Percentiles rank a stretch among this genome's conserved stretches.
Evolutionary conservation across 164 flowering plant genomes (phyloP).

Genomic region (Vitis riparia): DNA sequence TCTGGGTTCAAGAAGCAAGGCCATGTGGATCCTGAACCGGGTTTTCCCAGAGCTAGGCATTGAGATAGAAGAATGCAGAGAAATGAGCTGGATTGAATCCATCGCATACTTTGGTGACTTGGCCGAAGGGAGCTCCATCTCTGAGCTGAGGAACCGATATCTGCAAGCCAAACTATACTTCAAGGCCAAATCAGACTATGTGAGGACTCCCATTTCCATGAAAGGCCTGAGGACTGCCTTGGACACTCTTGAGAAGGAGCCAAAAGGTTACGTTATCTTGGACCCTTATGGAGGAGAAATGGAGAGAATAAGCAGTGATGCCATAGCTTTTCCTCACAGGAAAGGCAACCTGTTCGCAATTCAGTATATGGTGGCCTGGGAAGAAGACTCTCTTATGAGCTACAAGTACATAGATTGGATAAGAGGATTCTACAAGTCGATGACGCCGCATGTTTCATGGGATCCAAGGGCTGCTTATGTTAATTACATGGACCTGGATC

Average conservation of each 20-base stretch:
- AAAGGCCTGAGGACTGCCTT: slow-evolving; percentile 22
- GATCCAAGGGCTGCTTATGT: slow-evolving; percentile 56
- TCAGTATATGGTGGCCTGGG: slow-evolving; percentile 47
- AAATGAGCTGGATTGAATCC: slow-evolving; percentile 62
- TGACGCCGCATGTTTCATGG: slow-evolving; percentile 44
- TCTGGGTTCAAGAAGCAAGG: slow-evolving; percentile 31
- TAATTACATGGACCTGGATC: slow-evolving; percentile 53
- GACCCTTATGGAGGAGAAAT: slow-evolving; percentile 59
- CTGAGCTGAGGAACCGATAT: slow-evolving; percentile 30
- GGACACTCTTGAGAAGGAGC: slow-evolving; percentile 34
- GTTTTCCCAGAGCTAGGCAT: slow-evolving; percentile 41
- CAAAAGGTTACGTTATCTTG: slow-evolving; percentile 47
- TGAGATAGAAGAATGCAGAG: slow-evolving; percentile 33
- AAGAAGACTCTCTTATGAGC: slow-evolving; percentile 21
- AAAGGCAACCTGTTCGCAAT: slow-evolving; percentile 44
- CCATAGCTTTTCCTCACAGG: slow-evolving; percentile 61
- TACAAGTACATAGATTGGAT: slow-evolving; percentile 38
- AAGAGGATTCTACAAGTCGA: slow-evolving; percentile 32
- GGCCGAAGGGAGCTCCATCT: slow-evolving; percentile 16
- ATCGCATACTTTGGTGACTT: slow-evolving; percentile 43
- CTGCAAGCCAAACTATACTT: slow-evolving; percentile 26
- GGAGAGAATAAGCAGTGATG: slow-evolving; percentile 31
- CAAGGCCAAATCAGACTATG: slow-evolving; percentile 62
- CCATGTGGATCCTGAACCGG: slow-evolving; percentile 18
- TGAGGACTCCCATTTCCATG: slow-evolving; percentile 26